Conservation (phyloP, 768 basidiomycete genomes). For the Pholiota microspora region DNA sequence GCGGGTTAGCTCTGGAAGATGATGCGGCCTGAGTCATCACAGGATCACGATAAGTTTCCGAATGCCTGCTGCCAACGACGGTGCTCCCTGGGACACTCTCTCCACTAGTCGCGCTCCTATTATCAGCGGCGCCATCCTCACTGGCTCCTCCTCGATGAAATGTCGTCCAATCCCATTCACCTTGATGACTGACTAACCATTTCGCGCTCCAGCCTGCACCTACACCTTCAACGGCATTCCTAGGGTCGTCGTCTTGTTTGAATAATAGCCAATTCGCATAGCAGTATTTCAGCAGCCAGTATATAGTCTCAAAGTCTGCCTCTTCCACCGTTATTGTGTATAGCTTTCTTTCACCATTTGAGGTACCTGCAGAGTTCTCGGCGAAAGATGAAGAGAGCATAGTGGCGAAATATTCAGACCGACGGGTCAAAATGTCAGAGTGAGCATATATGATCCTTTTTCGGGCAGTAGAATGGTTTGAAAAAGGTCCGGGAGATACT, state of each 20-base stretch:
- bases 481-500: constrained; percentile 34
- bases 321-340: constrained; percentile 74
- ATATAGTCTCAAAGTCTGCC: constrained; percentile 74
- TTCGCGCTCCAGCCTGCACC: constrained; percentile 66
- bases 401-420: constrained; percentile 79
- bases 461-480: constrained; percentile 50
- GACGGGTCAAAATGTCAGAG: constrained; percentile 66
- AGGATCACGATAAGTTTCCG: constrained; percentile 24
- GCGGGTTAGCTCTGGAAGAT: constrained; percentile 18
- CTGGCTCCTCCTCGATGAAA: constrained; percentile 38
- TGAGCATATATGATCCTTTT: constrained; percentile 79
- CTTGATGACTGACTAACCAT: constrained; percentile 46
- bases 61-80: constrained; percentile 29
- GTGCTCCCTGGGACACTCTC: constrained; percentile 38
- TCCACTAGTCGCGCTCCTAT: constrained; percentile 49
- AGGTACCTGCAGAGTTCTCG: constrained; percentile 42
- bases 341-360: constrained; percentile 49
- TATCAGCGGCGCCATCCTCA: constrained; percentile 37
- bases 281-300: constrained; percentile 76
- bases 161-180: constrained; percentile 74
- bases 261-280: constrained; percentile 77
- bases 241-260: constrained; percentile 66
- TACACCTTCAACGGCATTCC: constrained; percentile 62
- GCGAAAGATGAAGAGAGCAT: constrained; percentile 71
- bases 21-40: constrained; percentile 16